Evolutionary conservation across 2,329 filamentous ascomycete species (phyloP).

Genomic region (Dactylellina parvicollis): DNA sequence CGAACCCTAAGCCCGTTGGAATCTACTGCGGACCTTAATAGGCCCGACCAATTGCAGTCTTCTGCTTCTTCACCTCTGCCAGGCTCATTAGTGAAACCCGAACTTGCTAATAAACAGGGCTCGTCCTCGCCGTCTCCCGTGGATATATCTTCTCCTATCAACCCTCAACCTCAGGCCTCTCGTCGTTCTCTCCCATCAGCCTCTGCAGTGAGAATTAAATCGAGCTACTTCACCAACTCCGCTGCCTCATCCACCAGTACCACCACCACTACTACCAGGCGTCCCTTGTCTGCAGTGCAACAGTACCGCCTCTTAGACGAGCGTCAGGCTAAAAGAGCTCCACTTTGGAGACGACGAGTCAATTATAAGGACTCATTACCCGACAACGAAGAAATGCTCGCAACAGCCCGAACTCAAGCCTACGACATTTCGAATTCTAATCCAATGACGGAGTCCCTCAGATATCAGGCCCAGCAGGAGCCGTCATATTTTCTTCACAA

Average conservation of each 20-base stretch:
- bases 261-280: conserved; percentile 12
- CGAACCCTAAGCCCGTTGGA: conserved; percentile 51
- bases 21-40: conserved; percentile 45
- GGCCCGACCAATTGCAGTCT: conserved; percentile 45
- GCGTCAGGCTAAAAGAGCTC: conserved; percentile 53
- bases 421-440: conserved; percentile 40
- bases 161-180: conserved; percentile 14
- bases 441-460: conserved; percentile 47
- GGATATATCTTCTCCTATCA: conserved; percentile 26
- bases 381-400: conserved; percentile 54
- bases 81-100: conserved; percentile 47
- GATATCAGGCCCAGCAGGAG: conserved; percentile 48
- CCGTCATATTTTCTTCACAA: conserved; percentile 47
- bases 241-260: neutral
- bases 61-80: conserved; percentile 34
- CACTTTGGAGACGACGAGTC: conserved; percentile 53
- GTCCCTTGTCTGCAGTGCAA: conserved; percentile 51
- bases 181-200: conserved; percentile 9
- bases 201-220: conserved; percentile 21
- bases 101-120: conserved; percentile 50
- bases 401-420: conserved; percentile 47
- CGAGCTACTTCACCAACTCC: conserved; percentile 30
- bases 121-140: conserved; percentile 39
- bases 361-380: conserved; percentile 54
- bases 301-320: conserved; percentile 53